phyloP scores from a whole-genome alignment of 345 rosid genomes.

The Brassica napus region DNA sequence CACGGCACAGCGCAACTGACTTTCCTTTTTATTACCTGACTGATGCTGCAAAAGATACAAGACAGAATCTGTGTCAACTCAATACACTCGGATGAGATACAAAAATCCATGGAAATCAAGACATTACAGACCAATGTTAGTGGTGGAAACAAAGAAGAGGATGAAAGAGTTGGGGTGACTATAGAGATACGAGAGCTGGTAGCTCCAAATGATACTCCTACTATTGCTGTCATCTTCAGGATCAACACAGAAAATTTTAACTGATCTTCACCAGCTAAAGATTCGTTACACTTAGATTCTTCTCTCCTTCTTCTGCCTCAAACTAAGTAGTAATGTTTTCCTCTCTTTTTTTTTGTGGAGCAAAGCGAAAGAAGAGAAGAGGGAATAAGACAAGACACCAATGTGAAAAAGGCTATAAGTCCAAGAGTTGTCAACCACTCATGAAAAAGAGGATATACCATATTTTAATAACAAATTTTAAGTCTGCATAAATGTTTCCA shows the following conservation, averaged over 20 bases:
- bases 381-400: conserved; percentile 11
- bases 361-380: conserved; percentile 3
- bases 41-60: conserved; percentile 37
- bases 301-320: conserved; percentile 20
- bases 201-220: conserved; percentile 57
- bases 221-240: conserved; percentile 51
- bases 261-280: conserved; percentile 12
- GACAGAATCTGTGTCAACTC: background rate
- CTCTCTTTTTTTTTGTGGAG: conserved; percentile 18
- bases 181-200: conserved; percentile 54
- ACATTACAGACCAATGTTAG: conserved; percentile 48
- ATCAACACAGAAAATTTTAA: conserved; percentile 8
- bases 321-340: background rate
- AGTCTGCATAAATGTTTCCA: background rate
- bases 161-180: conserved; percentile 40
- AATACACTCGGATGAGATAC: background rate
- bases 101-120: background rate
- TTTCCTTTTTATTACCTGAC: conserved; percentile 41
- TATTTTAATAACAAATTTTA: background rate
- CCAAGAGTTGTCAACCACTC: conserved; percentile 30
- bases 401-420: conserved; percentile 12
- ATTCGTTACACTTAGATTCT: conserved; percentile 19
- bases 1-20: conserved; percentile 54
- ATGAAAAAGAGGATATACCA: conserved; percentile 20
- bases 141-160: conserved; percentile 38